phyloP scores from a whole-genome alignment of 495 filamentous ascomycete genomes.

The Penicillium odoratum region DNA sequence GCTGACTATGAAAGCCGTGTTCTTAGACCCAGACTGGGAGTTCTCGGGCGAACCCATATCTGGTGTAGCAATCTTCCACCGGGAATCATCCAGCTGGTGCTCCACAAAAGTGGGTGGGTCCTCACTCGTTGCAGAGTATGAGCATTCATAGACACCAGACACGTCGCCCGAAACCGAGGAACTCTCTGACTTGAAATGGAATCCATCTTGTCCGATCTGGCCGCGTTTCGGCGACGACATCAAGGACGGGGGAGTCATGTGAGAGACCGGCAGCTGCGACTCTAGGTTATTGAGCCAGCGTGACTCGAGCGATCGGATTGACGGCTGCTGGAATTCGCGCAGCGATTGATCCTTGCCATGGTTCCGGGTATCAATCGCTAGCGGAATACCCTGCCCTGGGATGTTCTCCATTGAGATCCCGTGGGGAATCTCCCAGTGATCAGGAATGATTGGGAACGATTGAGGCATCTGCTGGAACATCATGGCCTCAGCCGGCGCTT shows the following conservation, averaged over 20 bases:
- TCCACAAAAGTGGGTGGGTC: slow-evolving; percentile 35
- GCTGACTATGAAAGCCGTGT: slow-evolving; percentile 44
- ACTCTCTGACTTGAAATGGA: slow-evolving; percentile 44
- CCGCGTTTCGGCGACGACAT: slow-evolving; percentile 25
- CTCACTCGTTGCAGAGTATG: slow-evolving; percentile 40
- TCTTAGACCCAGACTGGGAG: slow-evolving; percentile 28
- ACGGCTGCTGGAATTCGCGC: slow-evolving; percentile 24
- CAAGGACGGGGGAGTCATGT: slow-evolving; percentile 29
- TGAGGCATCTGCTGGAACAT: slow-evolving; percentile 40
- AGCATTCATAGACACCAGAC: slow-evolving; percentile 36
- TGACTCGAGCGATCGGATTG: slow-evolving; percentile 38
- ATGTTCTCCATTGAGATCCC: slow-evolving; percentile 26
- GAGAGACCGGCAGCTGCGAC: slow-evolving; percentile 37
- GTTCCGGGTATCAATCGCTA: slow-evolving; percentile 28
- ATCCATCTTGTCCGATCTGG: slow-evolving; percentile 27
- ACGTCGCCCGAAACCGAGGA: slow-evolving; percentile 44
- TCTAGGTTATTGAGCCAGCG: slow-evolving; percentile 42
- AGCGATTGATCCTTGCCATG: slow-evolving; percentile 25
- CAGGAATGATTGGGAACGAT: slow-evolving; percentile 35
- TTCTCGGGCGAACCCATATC: slow-evolving; percentile 27
- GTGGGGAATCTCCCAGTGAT: slow-evolving; percentile 33
- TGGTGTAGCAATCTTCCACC: slow-evolving; percentile 35
- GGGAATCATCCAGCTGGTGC: slow-evolving; percentile 33
- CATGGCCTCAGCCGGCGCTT: slow-evolving; percentile 33
- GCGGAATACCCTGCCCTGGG: slow-evolving; percentile 20